Base-by-base conservation (phyloP, 1,284 basidiomycete species). In the Apiotrichum siamense region DNA sequence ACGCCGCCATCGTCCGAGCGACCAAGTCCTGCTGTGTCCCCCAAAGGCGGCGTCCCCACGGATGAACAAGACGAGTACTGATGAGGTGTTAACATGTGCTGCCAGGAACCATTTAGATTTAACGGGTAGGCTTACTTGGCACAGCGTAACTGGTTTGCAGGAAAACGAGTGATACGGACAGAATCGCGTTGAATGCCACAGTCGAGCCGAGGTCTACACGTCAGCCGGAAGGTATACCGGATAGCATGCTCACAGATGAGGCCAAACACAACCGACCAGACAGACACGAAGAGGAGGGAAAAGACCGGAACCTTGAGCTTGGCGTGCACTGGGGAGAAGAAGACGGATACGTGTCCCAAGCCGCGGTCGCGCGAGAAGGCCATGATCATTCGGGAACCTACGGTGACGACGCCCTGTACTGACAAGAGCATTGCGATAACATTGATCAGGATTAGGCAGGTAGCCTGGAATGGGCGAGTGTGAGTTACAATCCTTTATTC, bases 351-450 rank as follows among this genome's bases (percentile, higher is more conserved):
- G 1, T 80, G 83, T 24, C 54, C 59, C 20, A 85, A 76, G 3
- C 82, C 83, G 51, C 76, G 75, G 70, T 87, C 85, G 1, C 84
- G 77, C 0, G 84, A 82, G 58, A 86, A 85, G 29, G 81, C 79
- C 76, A 82, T 82, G 4, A 81, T 81, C 60, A 83, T 81, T 10
- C 85, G 79, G 1, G 82, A 83, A 11, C 81, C 78, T 3, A 81
- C 81, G 44, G 81, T 82, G 54, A 79, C 79, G 58, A 83, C 80
- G 18, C 81, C 66, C 49, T 59, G 58, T 21, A 55, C 52, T 17
- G 59, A 55, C 35, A 62, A 60, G 32, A 61, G 62, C 75, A 77
- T 75, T 18, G 61, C 63, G 18, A 63, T 49, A 29, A 75, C 62
- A 17, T 75, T 73, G 61, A 77, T 76, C 49, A 73, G 66, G 31